Base-by-base conservation (phyloP, 1,284 basidiomycete genomes). In the Apiotrichum gamsii region DNA sequence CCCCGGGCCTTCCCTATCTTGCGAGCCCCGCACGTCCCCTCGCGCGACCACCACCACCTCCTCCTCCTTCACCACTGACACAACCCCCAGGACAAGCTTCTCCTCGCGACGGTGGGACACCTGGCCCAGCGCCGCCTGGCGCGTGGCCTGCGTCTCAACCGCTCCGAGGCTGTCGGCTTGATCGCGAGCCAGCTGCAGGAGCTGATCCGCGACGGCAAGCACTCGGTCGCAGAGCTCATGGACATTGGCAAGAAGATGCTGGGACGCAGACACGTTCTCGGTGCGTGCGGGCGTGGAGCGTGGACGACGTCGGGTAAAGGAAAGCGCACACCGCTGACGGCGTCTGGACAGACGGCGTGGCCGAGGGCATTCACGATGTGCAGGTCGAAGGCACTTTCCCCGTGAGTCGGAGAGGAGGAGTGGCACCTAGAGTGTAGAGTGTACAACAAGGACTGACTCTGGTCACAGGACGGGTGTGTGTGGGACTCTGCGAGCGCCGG, bases 51-150 rank as follows among this genome's bases (percentile, higher is more conserved):
- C 14, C 20, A 14, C 35, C 25, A 28, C 25, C 25, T 19, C 37
- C 37, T 13, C 21, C 28, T 36, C 25, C n/a, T 15, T 3, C 37
- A 5, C 3, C 19, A 24, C 43, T 43, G 29, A 51, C 40, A 13
- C 4, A 11, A 5, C 28, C 9, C 13, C 15, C 53, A 73, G 71
- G 74, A 76, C 64, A 76, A 76, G 51, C 68, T 75, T 47, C 51
- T 76, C 29, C 56, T 76, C 36, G 56, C 68, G 33, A 64, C 88
- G 78, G 80, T 86, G 21, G 91, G 91, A 16, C 81, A 80, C 49
- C 80, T 98, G 8, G 91, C 95, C 2, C 94, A 98, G 74, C 86
- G 90, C 61, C 85, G 95, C 20, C 82, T 99, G 9, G 93, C 94
- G 5, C 80, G 94, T 19, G 95, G 94, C 9, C 69, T 94, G 25